Evolutionary conservation across 2,329 filamentous ascomycete genomes (phyloP), one percentile per base, ranked within the genome.

Genomic region (Daldinia eschscholtzii): DNA sequence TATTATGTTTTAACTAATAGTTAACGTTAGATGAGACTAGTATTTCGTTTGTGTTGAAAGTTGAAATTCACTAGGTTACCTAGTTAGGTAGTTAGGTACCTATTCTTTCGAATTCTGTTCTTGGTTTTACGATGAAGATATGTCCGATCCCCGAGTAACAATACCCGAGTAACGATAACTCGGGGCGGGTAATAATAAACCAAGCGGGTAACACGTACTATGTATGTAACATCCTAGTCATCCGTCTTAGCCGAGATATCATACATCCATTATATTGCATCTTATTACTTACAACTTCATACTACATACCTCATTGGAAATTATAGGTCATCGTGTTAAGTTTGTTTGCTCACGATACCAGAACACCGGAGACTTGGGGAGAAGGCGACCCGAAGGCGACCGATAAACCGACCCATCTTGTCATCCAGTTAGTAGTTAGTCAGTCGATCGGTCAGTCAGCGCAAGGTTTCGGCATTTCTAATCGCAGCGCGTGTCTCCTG

Each of bases 391-490:
- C 41, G 33, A 46, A 23, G 15, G 61, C 59, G 64, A 50, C 59
- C 60, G 48, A 37, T 35, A 59, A 46, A 23, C 39, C 39, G 46
- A n/a, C n/a, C 33, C 33, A 26, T 55, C 15, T 30, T 35, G 52
- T 23, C 52, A 37, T 55, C 52, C 33, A 37, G 52, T 37, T 37
- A 37, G 30, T 37, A 37, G 9, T 55, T 55, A 35, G 52, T 55
- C 52, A 55, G 52, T 53, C 28, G 13, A 28, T 53, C 28, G 35
- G 50, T 55, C 50, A 55, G 52, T 26, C 52, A 55, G 30, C 52
- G 33, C 30, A 15, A 61, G 26, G 9, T 57, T 61, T 68, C 66
- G 66, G 68, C 66, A 71, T 69, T 65, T 64, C 52, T 61, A 63
- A 63, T 64, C 65, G 62, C 30, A 65, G 42, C 42, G 60, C 26